Percentiles rank a stretch among this genome's conserved stretches.
Conservation (phyloP, 2,329 filamentous ascomycete genomes). For the Colletotrichum sansevieriae region DNA sequence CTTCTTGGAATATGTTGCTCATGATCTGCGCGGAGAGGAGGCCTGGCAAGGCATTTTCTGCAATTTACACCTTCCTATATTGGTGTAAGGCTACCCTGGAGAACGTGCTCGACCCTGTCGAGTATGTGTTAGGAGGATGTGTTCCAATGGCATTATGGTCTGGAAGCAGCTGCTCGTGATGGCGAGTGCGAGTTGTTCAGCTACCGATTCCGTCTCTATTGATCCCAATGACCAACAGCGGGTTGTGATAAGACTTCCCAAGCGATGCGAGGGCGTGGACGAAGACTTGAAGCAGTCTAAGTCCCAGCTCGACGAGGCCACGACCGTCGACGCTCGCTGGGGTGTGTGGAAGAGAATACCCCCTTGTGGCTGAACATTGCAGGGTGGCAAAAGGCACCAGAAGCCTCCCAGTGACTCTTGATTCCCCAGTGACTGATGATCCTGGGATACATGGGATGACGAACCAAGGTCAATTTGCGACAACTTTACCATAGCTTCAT, state of each 20-base stretch:
- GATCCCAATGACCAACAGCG: background rate
- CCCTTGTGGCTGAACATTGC: background rate
- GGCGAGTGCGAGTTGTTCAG: slow-evolving; percentile 47
- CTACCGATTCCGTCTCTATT: slow-evolving; percentile 32
- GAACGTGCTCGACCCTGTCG: slow-evolving; percentile 41
- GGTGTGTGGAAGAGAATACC: slow-evolving; percentile 13
- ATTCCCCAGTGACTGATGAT: background rate
- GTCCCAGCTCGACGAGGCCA: too few species aligned
- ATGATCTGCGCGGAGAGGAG: slow-evolving; percentile 48
- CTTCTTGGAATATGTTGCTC: background rate
- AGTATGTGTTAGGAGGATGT: slow-evolving; percentile 42
- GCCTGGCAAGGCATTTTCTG: slow-evolving; percentile 47
- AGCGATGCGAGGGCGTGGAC: background rate
- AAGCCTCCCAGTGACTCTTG: slow-evolving; percentile 1
- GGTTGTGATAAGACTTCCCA: background rate
- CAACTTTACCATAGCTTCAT: slow-evolving; percentile 25
- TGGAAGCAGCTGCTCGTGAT: slow-evolving; percentile 50
- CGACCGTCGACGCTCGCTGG: background rate
- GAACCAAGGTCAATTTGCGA: slow-evolving; percentile 45
- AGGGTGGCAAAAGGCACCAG: too few species aligned
- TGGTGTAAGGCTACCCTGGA: slow-evolving; percentile 43
- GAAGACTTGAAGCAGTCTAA: too few species aligned
- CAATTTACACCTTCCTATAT: slow-evolving; percentile 45
- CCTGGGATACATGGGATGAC: slow-evolving; percentile 18
- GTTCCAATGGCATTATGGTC: slow-evolving; percentile 46